Evolutionary conservation across 2,329 filamentous ascomycete genomes (phyloP).

Genomic region (Blastomyces parvus): DNA sequence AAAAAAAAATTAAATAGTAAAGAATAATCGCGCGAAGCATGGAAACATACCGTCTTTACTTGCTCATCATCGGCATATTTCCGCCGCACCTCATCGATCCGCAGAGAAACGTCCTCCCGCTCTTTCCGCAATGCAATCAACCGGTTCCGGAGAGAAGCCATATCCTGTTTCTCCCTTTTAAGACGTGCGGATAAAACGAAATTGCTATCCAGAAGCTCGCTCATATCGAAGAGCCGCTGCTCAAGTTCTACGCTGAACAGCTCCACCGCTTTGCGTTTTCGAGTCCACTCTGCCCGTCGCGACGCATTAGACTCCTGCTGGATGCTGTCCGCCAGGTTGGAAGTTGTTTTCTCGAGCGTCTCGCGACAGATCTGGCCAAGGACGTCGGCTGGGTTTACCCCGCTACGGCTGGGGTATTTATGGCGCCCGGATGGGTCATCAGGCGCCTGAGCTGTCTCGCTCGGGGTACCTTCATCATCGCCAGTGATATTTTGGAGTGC

Average conservation of each 20-base stretch:
- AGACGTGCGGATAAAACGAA: conserved; percentile 38
- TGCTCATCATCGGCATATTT: conserved; percentile 34
- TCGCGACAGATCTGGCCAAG: conserved; percentile 43
- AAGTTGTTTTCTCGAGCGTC: conserved; percentile 39
- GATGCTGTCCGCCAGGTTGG: conserved; percentile 34
- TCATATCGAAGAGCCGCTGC: conserved; percentile 42
- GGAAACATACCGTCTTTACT: conserved; percentile 25
- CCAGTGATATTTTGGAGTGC: conserved; percentile 22
- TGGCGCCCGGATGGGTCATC: conserved; percentile 27
- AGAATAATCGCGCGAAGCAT: background rate
- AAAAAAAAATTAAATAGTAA: background rate
- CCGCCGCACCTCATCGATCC: conserved; percentile 41
- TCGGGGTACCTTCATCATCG: conserved; percentile 17
- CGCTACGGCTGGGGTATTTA: conserved; percentile 26
- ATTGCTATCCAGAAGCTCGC: conserved; percentile 44
- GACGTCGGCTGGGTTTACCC: conserved; percentile 45
- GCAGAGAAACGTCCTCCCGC: conserved; percentile 41
- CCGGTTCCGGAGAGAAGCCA: conserved; percentile 37
- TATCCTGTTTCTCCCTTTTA: conserved; percentile 38
- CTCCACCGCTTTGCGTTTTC: conserved; percentile 40
- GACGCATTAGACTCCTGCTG: conserved; percentile 32
- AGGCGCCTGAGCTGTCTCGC: conserved; percentile 23
- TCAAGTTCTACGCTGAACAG: conserved; percentile 41
- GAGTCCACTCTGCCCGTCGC: conserved; percentile 33
- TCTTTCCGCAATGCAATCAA: conserved; percentile 41